Percentiles rank a stretch among this genome's conserved stretches.
phyloP scores from a whole-genome alignment of 2,329 filamentous ascomycete genomes.

The Tolypocladium inflatum region DNA sequence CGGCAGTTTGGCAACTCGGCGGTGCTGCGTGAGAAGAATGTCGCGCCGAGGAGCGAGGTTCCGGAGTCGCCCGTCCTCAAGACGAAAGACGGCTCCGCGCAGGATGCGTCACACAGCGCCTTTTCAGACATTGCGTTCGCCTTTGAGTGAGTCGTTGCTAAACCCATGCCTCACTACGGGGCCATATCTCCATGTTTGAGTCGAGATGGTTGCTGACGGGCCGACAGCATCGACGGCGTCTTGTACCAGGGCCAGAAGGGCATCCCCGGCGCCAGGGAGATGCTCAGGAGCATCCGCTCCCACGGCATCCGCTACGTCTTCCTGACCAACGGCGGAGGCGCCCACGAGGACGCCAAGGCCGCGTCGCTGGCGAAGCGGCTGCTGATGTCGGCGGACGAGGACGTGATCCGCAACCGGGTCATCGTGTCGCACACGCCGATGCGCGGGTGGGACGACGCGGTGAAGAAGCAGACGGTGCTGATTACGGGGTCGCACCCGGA shows the following conservation, averaged over 20 bases:
- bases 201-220: not conserved
- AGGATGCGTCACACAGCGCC: constrained; percentile 6
- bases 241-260: constrained; percentile 72
- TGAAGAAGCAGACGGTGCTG: constrained; percentile 48
- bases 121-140: constrained; percentile 25
- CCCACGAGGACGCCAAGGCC: constrained; percentile 49
- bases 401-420: constrained; percentile 23
- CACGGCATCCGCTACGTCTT: constrained; percentile 85
- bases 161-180: not conserved
- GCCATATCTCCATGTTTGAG: not conserved
- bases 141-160: constrained; percentile 21
- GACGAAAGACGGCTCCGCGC: not conserved
- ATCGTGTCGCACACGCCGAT: constrained; percentile 86
- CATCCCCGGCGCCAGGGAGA: constrained; percentile 67
- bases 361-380: constrained; percentile 23
- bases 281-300: constrained; percentile 62
- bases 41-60: not conserved
- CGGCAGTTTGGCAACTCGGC: not conserved
- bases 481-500: constrained; percentile 63
- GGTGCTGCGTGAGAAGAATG: not conserved
- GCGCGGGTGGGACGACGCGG: constrained; percentile 45
- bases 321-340: constrained; percentile 90
- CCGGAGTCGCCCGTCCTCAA: not conserved
- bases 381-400: constrained; percentile 18
- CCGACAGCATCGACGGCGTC: constrained; percentile 74